These are phyloP conservation scores for Lasiosphaeria miniovina DNA, from an alignment of 495 filamentous ascomycete genomes.

Conservation along the genomic window DNA sequence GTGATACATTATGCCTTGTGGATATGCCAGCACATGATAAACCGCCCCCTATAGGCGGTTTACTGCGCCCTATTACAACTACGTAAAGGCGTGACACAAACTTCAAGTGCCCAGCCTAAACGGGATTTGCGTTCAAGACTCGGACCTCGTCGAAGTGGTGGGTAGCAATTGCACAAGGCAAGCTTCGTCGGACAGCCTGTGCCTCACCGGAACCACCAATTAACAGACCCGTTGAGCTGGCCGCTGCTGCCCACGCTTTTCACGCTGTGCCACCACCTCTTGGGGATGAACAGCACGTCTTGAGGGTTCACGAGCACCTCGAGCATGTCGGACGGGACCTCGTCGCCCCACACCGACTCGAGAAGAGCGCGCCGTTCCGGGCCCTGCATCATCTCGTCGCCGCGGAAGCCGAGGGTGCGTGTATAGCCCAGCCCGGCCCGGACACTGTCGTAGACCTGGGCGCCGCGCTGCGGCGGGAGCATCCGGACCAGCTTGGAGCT, in stretches of 20 bases:
- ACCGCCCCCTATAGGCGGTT: too few relatives aligned
- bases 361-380: conserved; percentile 63
- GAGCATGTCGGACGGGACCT: conserved; percentile 22
- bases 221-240: conserved; percentile 55
- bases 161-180: too few relatives aligned
- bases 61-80: too few relatives aligned
- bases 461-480: conserved; percentile 58
- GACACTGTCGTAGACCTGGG: conserved; percentile 50
- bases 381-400: conserved; percentile 92
- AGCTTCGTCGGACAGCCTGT: too few relatives aligned
- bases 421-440: conserved; percentile 45
- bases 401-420: conserved; percentile 59
- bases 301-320: conserved; percentile 59
- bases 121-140: too few relatives aligned
- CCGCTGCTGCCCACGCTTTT: conserved; percentile 51
- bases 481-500: conserved; percentile 73
- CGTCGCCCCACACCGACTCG: conserved; percentile 63
- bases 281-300: conserved; percentile 83
- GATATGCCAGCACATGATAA: too few relatives aligned
- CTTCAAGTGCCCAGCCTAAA: too few relatives aligned
- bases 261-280: conserved; percentile 96
- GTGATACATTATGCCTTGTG: too few relatives aligned
- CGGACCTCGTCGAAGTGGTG: too few relatives aligned
- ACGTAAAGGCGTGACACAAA: too few relatives aligned
- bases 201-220: conserved; percentile 80